Conservation (phyloP, 352 stramenopile species). For the Globisporangium nagaii region DNA sequence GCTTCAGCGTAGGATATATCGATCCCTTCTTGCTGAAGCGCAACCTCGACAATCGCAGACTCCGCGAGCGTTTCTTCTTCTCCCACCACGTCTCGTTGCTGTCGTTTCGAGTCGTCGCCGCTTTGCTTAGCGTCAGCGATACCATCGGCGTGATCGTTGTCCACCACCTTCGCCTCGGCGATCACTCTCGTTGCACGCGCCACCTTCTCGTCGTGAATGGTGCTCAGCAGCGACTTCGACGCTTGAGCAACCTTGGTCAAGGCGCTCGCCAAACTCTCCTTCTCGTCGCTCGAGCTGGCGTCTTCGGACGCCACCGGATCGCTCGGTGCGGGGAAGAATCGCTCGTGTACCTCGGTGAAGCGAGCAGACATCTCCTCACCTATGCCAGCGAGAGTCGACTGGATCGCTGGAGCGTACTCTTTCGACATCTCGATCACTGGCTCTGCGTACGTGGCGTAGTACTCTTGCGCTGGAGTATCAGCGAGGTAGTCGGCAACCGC, state of each 20-base stretch:
- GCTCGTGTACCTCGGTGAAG: neutral
- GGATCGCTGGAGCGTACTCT: constrained; percentile 18
- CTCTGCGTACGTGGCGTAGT: constrained; percentile 31
- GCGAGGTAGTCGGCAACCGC: neutral
- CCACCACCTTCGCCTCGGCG: neutral
- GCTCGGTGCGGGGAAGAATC: neutral
- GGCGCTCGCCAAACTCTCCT: constrained; percentile 12
- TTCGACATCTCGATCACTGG: constrained; percentile 30
- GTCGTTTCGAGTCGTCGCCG: no score
- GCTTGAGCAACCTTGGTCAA: constrained; percentile 26
- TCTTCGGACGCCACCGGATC: neutral
- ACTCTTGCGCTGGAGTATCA: constrained; percentile 15
- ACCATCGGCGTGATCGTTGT: neutral
- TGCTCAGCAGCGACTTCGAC: constrained; percentile 23
- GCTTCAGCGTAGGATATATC: neutral
- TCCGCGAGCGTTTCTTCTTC: neutral
- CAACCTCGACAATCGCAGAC: constrained; percentile 1
- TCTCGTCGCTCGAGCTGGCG: neutral
- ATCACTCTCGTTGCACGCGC: neutral
- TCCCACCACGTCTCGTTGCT: neutral
- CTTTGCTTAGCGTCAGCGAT: neutral
- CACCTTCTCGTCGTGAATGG: neutral
- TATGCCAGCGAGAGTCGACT: constrained; percentile 16
- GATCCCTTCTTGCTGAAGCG: neutral
- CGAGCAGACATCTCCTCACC: constrained; percentile 1